Base-by-base conservation (phyloP, 2,329 filamentous ascomycete species). In the Colletotrichum sp. region DNA sequence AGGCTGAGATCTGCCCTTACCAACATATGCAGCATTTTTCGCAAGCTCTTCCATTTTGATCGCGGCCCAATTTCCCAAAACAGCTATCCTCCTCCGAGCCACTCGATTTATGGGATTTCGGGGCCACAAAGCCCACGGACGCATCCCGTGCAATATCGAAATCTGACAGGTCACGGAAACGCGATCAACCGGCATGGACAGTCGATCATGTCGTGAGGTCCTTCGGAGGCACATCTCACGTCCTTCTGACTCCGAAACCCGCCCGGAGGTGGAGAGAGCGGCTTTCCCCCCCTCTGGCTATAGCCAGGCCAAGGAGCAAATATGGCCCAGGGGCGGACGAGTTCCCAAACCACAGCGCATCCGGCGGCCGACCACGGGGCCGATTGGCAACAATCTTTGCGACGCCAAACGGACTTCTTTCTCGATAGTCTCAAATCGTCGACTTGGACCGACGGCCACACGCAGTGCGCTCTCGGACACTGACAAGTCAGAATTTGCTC, bases 21-120 rank as follows among this genome's bases (percentile, higher is more conserved):
- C 52, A 69, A 49, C 60, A 44, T 57, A 68, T 70, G 68, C 68
- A 70, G 68, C 57, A 36, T 8, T 24, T 60, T 66, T 77, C 77
- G 77, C 77, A 78, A 78, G 65, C 75, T 71, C 77, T 78, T 71
- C 77, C 75, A 15, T 68, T 65, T 78, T 62, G 39, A 64, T 77
- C 70, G 52, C 76, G 76, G 76, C 66, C 28, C n/a, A 64, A 26
- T 34, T 62, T 59, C 76, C 76, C 57, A 67, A 77, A 71, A 12
- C 55, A 64, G 75, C 18, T 57, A 8, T 44, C 8, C 39, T 76
- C 30, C 75, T 32, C 71, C 71, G 71, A 70, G 39, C 68, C 59
- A 78, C 64, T 76, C 57, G 52, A 66, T 30, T 10, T 49, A 69
- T 62, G 55, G 62, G 21, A 24, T 59, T 52, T 24, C 21, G 26